Conservation (phyloP, 495 filamentous ascomycete species). For the Xylaria nigripes region DNA sequence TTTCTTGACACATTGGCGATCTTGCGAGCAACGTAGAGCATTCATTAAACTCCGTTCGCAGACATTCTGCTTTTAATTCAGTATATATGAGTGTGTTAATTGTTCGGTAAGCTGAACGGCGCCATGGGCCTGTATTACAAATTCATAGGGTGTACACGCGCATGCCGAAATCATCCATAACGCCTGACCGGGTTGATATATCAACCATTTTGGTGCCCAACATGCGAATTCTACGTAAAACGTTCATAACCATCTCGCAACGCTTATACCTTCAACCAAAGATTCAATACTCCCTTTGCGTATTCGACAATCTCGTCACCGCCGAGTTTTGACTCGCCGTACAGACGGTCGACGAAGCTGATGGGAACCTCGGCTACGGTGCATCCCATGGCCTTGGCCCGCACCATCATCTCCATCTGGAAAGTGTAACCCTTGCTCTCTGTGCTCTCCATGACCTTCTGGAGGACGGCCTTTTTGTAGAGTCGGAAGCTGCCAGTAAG, state of each 20-base stretch:
- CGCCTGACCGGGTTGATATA: conserved; percentile 11
- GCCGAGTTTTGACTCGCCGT: conserved; percentile 91
- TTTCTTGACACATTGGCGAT: not conserved
- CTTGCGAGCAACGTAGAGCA: not conserved
- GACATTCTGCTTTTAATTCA: not conserved
- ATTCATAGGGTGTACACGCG: conserved; percentile 4
- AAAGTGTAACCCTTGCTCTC: conserved; percentile 95
- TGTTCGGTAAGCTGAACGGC: conserved; percentile 1
- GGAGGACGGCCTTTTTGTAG: conserved; percentile 83
- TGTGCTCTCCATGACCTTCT: conserved; percentile 82
- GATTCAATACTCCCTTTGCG: conserved; percentile 78
- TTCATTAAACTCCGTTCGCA: not conserved
- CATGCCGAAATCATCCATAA: conserved; percentile 9
- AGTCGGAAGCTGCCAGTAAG: conserved; percentile 89
- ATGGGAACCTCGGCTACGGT: conserved; percentile 91
- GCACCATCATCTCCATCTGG: conserved; percentile 89
- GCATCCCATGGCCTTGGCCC: conserved; percentile 87
- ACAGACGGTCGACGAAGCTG: conserved; percentile 88
- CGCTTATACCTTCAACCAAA: conserved; percentile 77
- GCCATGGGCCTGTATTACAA: conserved; percentile 4
- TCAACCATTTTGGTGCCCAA: not conserved
- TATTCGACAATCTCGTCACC: conserved; percentile 98
- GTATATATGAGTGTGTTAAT: not conserved
- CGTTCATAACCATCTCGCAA: not conserved
- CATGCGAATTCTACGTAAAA: conserved; percentile 8